Evolutionary conservation across 2,329 filamentous ascomycete species (phyloP).

Genomic region (Apiospora hydei): DNA sequence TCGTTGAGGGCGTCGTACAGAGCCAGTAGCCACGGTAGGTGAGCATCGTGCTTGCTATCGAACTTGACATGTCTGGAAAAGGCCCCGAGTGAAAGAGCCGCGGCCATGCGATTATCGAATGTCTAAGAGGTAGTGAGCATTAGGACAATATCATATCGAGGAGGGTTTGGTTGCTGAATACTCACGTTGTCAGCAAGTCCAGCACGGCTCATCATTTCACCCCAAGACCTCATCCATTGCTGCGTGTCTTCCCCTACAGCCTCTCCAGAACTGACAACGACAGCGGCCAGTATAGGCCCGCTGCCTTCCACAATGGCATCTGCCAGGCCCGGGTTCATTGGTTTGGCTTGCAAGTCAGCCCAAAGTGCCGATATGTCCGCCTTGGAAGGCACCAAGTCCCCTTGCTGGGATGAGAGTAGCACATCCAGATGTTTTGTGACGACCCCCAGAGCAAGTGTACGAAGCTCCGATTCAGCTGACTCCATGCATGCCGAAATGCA

Average conservation of each 20-base stretch:
- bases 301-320: conserved; percentile 58
- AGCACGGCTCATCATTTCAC: conserved; percentile 56
- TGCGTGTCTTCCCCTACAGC: conserved; percentile 29
- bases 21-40: conserved; percentile 66
- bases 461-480: conserved; percentile 52
- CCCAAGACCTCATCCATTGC: conserved; percentile 51
- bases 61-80: conserved; percentile 50
- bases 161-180: not conserved
- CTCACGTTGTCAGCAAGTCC: conserved; percentile 57
- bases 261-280: conserved; percentile 31
- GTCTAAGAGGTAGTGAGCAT: conserved; percentile 49
- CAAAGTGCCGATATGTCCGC: conserved; percentile 50
- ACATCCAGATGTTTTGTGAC: conserved; percentile 55
- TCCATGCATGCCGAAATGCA: conserved; percentile 52
- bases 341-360: conserved; percentile 45
- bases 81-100: conserved; percentile 60
- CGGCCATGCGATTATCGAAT: conserved; percentile 71
- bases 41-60: conserved; percentile 34
- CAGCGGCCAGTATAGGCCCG: conserved; percentile 52
- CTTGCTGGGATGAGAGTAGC: conserved; percentile 28
- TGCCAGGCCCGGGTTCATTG: conserved; percentile 56
- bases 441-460: conserved; percentile 54
- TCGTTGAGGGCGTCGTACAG: conserved; percentile 83
- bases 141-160: not conserved
- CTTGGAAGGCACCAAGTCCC: conserved; percentile 42